These are phyloP conservation scores for Stephanodiscus triporus DNA, from an alignment of 108 stramenopile genomes.

Conservation along the genomic window DNA sequence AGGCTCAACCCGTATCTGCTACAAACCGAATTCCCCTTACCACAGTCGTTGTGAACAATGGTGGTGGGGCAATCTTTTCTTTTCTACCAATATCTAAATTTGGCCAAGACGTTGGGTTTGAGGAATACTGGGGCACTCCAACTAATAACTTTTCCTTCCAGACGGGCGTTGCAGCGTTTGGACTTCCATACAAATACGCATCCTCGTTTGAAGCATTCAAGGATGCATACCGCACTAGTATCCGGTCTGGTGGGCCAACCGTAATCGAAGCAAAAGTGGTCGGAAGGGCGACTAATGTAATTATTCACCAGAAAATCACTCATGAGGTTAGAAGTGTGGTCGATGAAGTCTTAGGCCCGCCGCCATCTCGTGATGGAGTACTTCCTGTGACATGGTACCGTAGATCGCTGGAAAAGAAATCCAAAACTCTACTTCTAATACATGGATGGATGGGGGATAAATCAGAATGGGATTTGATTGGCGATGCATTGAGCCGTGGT, in stretches of 20 bases:
- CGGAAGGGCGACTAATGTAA: slow-evolving; percentile 63
- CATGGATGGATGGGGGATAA: slow-evolving; percentile 92
- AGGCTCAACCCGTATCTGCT: slow-evolving; percentile 19
- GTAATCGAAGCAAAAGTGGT: slow-evolving; percentile 74
- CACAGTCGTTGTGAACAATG: slow-evolving; percentile 87
- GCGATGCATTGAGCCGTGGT: slow-evolving; percentile 21
- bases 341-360: slow-evolving; percentile 8
- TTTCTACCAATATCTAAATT: slow-evolving; percentile 95
- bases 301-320: slow-evolving; percentile 68
- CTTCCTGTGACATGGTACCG: slow-evolving; percentile 2
- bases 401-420: not conserved
- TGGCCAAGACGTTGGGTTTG: slow-evolving; percentile 83
- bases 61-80: slow-evolving; percentile 93
- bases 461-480: slow-evolving; percentile 76
- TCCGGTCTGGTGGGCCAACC: slow-evolving; percentile 18
- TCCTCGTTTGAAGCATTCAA: slow-evolving; percentile 48
- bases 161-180: slow-evolving; percentile 68
- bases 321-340: slow-evolving; percentile 39
- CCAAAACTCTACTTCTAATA: slow-evolving; percentile 71
- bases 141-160: slow-evolving; percentile 78
- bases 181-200: slow-evolving; percentile 53
- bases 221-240: slow-evolving; percentile 35
- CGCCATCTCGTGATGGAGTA: slow-evolving; percentile 1
- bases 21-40: slow-evolving; percentile 58
- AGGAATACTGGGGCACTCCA: slow-evolving; percentile 90